Percentiles rank a stretch among this genome's conserved stretches.
Evolutionary conservation across 768 basidiomycete genomes (phyloP).

Genomic region (Auriscalpium vulgare): DNA sequence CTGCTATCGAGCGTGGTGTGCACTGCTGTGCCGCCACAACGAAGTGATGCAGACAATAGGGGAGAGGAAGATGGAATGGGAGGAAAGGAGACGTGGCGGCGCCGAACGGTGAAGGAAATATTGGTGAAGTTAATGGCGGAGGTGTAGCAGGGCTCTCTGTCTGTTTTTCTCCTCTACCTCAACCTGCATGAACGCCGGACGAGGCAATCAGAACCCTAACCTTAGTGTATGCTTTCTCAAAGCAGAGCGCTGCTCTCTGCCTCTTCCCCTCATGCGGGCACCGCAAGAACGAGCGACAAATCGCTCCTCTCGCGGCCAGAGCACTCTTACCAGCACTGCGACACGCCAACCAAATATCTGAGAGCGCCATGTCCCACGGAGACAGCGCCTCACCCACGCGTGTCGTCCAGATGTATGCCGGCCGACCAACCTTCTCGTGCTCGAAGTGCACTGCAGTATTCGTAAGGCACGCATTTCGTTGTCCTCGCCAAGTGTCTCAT

Average conservation of each 20-base stretch:
- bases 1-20: constrained; percentile 55
- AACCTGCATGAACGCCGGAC: too few relatives aligned
- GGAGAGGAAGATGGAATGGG: constrained; percentile 11
- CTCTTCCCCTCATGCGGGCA: too few relatives aligned
- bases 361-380: constrained; percentile 1
- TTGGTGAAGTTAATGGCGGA: constrained; percentile 49
- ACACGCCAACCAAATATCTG: neutral
- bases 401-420: constrained; percentile 53
- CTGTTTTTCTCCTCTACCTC: too few relatives aligned
- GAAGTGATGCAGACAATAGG: neutral
- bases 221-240: too few relatives aligned
- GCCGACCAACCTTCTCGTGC: constrained; percentile 65
- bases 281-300: too few relatives aligned
- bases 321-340: too few relatives aligned
- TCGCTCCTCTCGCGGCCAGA: too few relatives aligned
- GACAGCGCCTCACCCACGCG: constrained; percentile 23
- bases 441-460: constrained; percentile 63
- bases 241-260: too few relatives aligned
- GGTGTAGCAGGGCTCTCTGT: constrained; percentile 24
- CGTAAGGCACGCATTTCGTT: constrained; percentile 31
- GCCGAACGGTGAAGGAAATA: constrained; percentile 56
- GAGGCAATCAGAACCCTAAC: too few relatives aligned
- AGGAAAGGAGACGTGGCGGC: constrained; percentile 27
- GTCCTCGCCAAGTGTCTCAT: neutral
- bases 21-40: constrained; percentile 33